Base-by-base conservation (phyloP, 495 filamentous ascomycete genomes). In the Aspergillus conjunctus region DNA sequence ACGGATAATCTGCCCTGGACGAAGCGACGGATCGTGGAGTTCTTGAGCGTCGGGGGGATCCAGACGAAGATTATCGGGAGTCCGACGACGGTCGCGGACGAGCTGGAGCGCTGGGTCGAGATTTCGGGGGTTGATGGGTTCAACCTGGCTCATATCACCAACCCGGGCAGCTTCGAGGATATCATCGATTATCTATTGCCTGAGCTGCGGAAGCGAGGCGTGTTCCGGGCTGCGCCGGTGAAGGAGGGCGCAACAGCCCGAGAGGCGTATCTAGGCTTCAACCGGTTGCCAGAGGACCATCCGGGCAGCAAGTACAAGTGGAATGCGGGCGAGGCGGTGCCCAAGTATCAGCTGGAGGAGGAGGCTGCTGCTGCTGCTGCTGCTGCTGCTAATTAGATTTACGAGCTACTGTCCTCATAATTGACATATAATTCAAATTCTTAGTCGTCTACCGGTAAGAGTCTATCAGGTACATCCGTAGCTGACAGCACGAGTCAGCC, bases 91-190 rank as follows among this genome's bases (percentile, higher is more conserved):
- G 82, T 89, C 18, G 85, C 85, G 0, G 83, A 88, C 68, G 80
- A 84, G 59, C 59, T 89, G 71, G 83, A 87, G 72, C 74, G 75
- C 18, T 88, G 85, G 86, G 73, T 85, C 10, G 65, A 75, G 15
- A 80, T 87, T 51, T 83, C 78, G 0, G 85, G 85, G 69, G 72
- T 88, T 11, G 85, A 89, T 68, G 85, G 85, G 11, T 88, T 87
- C 59, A 88, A 87, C 53, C 60, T 87, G 62, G 80, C 77, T 15
- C 87, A 87, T 66, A 81, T 81, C 12, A 80, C 82, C 51, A 73
- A 83, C 48, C 87, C 86, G 1, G 80, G 80, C 46, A 83, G 84
- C 0, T 89, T 89, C 73, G 77, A 83, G 53, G 86, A 88, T 69
- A 75, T 88, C n/a, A 80, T 85, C 56, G 76, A 81, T 55, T 64